phyloP scores from a whole-genome alignment of 345 rosid genomes.

The Moricandia arvensis region DNA sequence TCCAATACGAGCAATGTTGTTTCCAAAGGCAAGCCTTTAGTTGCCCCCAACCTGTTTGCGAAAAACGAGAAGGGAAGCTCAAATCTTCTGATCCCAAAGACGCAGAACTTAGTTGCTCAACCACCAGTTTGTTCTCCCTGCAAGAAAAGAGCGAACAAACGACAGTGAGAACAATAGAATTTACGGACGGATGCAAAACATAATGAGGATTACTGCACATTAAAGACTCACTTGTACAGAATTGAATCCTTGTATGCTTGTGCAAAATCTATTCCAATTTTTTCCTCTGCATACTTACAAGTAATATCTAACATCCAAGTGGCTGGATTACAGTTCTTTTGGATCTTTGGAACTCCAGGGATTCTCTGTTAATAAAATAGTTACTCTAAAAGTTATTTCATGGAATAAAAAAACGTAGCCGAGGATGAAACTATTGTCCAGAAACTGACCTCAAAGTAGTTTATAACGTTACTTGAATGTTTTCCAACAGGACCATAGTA shows the following conservation, averaged over 20 bases:
- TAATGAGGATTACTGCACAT: constrained; percentile 1
- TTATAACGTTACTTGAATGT: constrained; percentile 41
- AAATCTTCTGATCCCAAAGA: constrained; percentile 40
- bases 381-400: background rate
- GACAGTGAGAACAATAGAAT: background rate
- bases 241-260: constrained; percentile 44
- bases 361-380: constrained; percentile 32
- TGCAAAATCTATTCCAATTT: constrained; percentile 45
- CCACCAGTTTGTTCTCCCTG: constrained; percentile 40
- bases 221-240: constrained; percentile 37
- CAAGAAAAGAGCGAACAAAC: background rate
- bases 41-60: constrained; percentile 41
- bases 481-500: constrained; percentile 44
- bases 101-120: constrained; percentile 41
- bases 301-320: constrained; percentile 72
- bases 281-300: constrained; percentile 42
- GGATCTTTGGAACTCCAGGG: constrained; percentile 51
- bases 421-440: background rate
- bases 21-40: constrained; percentile 55
- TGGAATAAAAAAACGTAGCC: background rate
- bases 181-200: background rate
- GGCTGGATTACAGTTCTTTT: constrained; percentile 55
- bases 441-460: constrained; percentile 43
- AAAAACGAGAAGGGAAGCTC: constrained; percentile 38
- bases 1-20: constrained; percentile 57